Evolutionary conservation across 257 asterid species (phyloP), one percentile per base, ranked within the genome.

Genomic region (Jaltomata sinuosa): DNA sequence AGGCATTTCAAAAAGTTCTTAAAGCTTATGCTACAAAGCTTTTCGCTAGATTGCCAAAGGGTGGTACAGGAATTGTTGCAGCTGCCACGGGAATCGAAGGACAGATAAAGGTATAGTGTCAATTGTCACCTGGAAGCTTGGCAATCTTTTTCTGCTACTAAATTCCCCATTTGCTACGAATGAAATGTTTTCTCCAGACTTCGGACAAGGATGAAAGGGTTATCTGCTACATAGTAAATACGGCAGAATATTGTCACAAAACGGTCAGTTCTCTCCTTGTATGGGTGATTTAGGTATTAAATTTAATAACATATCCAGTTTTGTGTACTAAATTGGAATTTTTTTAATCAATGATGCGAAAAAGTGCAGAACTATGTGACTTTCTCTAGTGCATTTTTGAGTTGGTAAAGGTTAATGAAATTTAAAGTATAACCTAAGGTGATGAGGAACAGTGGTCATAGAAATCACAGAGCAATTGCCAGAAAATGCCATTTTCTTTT

Each of bases 41-140:
- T 85, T 93, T 93, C 84, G 88, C 91, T 45, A 93, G 94, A 89
- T 89, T 96, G 90, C 99, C 99, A 8, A 96, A 93, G 91, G 99
- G 98, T 22, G 99, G 99, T 84, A 89, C 97, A 72, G 99, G 99
- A 85, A 91, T 96, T 86, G 99, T 96, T 87, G 99, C 99, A 84
- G 98, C 99, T 83, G 99, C 99, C 79, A 94, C 99, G 8, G 99
- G 99, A 90, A 94, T 94, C 93, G 99, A 96, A 92, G 98, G 98
- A 65, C 99, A 96, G 87, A 94, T 96, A 86, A 96, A 94, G 94
- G 99, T 96, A 88, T 87, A 47, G 47, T 82, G 50, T 81, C 40
- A 52, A 81, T 85, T 67, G 10, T 59, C 38, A 76, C 40, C 31
- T 54, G 80, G 45, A 82, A 52, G 52, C 85, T 15, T 64, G 49